Percentiles rank a stretch among this genome's conserved stretches.
phyloP scores from a whole-genome alignment of 345 rosid species.

The Passiflora organensis region DNA sequence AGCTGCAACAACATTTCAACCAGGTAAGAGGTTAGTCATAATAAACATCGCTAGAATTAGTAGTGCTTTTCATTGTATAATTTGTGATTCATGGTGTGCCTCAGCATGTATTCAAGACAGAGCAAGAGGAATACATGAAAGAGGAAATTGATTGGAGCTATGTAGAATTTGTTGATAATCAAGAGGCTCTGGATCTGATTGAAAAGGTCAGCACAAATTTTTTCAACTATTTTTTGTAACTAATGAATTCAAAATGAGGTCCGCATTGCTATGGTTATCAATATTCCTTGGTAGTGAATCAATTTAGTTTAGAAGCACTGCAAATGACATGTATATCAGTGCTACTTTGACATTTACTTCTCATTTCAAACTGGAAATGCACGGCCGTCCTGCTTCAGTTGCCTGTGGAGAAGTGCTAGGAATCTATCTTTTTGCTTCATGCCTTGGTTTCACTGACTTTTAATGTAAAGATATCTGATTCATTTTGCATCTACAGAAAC shows the following conservation, averaged over 20 bases:
- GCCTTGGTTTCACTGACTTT: neutral
- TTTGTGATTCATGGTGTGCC: conserved; percentile 24
- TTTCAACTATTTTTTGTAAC: conserved; percentile 6
- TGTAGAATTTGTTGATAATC: conserved; percentile 77
- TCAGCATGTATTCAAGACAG: conserved; percentile 90
- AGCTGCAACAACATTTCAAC: conserved; percentile 97
- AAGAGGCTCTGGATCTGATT: conserved; percentile 79
- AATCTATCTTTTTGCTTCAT: no score
- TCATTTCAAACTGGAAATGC: no score
- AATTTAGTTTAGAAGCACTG: no score
- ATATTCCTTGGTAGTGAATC: no score
- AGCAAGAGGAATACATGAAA: conserved; percentile 62
- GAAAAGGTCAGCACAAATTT: conserved; percentile 62
- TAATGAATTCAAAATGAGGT: neutral
- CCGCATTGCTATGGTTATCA: no score
- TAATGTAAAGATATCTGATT: conserved; percentile 15
- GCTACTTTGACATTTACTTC: no score
- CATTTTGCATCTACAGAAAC: conserved; percentile 58
- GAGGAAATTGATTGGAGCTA: conserved; percentile 94
- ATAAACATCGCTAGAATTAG: conserved; percentile 22
- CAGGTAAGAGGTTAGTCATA: conserved; percentile 72
- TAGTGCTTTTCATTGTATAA: conserved; percentile 21
- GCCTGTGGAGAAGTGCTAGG: no score
- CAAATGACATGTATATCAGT: no score
- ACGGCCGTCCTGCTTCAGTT: no score